These are phyloP conservation scores for Xylaria sp. DNA, from an alignment of 2,329 filamentous ascomycete species.

Conservation along the genomic window DNA sequence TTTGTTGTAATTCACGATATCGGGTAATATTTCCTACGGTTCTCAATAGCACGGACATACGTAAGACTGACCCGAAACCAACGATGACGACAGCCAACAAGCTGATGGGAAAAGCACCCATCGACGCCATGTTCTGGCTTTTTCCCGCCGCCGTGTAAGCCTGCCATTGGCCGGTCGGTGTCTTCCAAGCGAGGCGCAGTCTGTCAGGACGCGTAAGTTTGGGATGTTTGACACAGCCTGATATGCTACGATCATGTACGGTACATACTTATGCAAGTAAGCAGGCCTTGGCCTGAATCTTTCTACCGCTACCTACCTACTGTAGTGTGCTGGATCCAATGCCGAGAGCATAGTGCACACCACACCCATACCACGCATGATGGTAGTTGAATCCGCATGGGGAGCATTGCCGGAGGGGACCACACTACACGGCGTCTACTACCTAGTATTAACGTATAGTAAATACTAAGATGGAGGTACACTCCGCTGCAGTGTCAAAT, in stretches of 20 bases:
- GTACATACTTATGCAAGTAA: background rate
- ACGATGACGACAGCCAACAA: conserved; percentile 7
- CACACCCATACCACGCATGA: background rate
- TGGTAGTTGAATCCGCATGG: background rate
- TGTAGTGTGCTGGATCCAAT: background rate
- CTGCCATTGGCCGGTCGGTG: conserved; percentile 9
- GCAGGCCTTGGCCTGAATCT: background rate
- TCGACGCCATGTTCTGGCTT: background rate
- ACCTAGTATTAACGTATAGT: background rate
- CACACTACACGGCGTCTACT: background rate
- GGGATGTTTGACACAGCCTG: background rate
- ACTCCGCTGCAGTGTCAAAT: background rate
- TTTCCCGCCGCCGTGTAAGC: conserved; percentile 3
- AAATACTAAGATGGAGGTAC: background rate
- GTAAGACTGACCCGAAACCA: background rate
- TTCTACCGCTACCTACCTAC: background rate
- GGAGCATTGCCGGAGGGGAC: background rate
- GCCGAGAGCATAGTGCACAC: background rate
- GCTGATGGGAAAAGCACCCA: background rate
- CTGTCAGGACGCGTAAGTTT: conserved; percentile 19
- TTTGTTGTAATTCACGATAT: no score
- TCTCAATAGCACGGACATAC: background rate
- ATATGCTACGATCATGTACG: background rate
- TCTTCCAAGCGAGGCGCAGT: conserved; percentile 18
- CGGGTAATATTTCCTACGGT: background rate